Evolutionary conservation across 2,329 filamentous ascomycete species (phyloP).

Genomic region (Paramyrothecium roridum): DNA sequence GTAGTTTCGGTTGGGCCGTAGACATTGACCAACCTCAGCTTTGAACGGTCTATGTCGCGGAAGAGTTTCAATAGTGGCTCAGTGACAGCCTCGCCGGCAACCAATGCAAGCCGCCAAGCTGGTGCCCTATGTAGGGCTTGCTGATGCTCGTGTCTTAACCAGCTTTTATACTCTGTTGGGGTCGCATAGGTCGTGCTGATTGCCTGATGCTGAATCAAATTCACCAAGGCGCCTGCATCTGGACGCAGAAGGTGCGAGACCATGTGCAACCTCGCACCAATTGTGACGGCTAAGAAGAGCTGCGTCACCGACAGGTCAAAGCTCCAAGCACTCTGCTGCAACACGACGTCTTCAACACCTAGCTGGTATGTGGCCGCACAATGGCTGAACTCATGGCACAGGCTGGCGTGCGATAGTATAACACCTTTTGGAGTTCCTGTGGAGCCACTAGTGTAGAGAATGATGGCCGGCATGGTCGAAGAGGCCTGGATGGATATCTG

Average conservation of each 20-base stretch:
- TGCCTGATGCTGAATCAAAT: too few relatives aligned
- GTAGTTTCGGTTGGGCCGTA: not conserved
- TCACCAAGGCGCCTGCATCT: too few relatives aligned
- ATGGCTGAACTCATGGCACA: not conserved
- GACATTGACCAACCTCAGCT: not conserved
- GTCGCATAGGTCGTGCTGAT: not conserved
- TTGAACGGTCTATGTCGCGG: not conserved
- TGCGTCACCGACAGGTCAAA: not conserved
- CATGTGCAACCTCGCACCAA: not conserved
- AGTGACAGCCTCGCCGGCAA: not conserved
- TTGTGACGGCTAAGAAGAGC: not conserved
- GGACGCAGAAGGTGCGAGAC: not conserved
- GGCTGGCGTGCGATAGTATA: not conserved
- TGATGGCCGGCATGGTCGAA: not conserved
- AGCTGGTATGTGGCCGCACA: not conserved
- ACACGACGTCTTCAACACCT: not conserved
- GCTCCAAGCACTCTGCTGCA: not conserved
- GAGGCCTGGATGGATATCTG: not conserved
- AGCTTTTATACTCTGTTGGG: not conserved
- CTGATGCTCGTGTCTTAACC: not conserved
- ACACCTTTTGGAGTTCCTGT: conserved; percentile 3
- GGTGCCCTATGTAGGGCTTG: not conserved
- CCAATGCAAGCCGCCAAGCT: not conserved
- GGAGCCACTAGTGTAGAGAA: conserved; percentile 5
- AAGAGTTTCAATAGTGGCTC: not conserved